phyloP scores from a whole-genome alignment of 2,329 filamentous ascomycete species.

The Aureobasidium sp. region DNA sequence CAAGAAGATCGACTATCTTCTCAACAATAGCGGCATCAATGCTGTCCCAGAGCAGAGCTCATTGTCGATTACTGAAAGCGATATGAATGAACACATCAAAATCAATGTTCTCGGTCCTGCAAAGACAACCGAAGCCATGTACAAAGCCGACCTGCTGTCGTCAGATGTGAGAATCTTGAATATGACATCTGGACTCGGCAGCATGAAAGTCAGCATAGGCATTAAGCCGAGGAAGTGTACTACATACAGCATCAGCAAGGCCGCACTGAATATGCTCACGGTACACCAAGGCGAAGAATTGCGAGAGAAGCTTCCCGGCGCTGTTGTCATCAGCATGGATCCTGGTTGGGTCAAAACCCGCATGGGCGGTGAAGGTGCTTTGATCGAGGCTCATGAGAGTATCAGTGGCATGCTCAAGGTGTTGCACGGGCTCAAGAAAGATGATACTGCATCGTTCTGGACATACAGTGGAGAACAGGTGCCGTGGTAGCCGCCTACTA shows the following conservation, averaged over 20 bases:
- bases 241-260: conserved; percentile 36
- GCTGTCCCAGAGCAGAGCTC: conserved; percentile 28
- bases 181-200: conserved; percentile 27
- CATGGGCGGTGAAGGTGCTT: conserved; percentile 34
- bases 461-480: conserved; percentile 28
- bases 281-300: conserved; percentile 34
- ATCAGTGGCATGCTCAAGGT: conserved; percentile 32
- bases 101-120: conserved; percentile 42
- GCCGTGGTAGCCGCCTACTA: conserved; percentile 22
- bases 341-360: conserved; percentile 37
- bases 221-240: conserved; percentile 26
- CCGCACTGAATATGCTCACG: conserved; percentile 37
- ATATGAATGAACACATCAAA: conserved; percentile 33
- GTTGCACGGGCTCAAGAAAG: conserved; percentile 23
- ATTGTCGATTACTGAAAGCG: conserved; percentile 30
- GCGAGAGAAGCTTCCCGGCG: conserved; percentile 24
- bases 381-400: conserved; percentile 30
- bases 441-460: conserved; percentile 30
- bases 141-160: conserved; percentile 20
- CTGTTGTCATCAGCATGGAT: conserved; percentile 33
- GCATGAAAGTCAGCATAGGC: conserved; percentile 23
- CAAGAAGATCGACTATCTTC: conserved; percentile 32
- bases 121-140: conserved; percentile 34
- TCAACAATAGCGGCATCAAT: conserved; percentile 38
- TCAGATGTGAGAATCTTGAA: conserved; percentile 27